phyloP scores from a whole-genome alignment of 352 stramenopile genomes.

The Labyrinthula sp. region DNA sequence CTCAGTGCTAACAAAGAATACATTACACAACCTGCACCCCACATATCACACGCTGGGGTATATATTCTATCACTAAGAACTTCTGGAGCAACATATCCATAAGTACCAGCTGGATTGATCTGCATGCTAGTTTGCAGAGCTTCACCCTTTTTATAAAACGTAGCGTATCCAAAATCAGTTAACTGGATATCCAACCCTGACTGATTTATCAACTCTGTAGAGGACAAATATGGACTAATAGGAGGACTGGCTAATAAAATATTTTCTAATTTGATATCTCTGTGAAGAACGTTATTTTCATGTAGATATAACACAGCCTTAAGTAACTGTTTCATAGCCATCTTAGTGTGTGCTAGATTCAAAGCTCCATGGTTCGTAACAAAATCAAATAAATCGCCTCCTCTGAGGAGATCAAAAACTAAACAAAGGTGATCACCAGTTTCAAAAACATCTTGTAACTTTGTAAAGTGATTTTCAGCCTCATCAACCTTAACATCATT shows the following conservation, averaged over 20 bases:
- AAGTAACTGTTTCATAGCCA: constrained; percentile 17
- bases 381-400: constrained; percentile 20
- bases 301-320: constrained; percentile 17
- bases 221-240: too few species aligned
- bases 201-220: constrained; percentile 9
- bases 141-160: too few species aligned
- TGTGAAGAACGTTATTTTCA: constrained; percentile 11
- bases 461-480: constrained; percentile 13
- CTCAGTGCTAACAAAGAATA: constrained; percentile 76
- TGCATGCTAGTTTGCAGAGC: too few species aligned
- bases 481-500: constrained; percentile 11
- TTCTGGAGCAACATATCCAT: constrained; percentile 73
- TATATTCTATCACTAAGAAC: constrained; percentile 54
- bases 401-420: constrained; percentile 24
- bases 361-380: constrained; percentile 12
- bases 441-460: constrained; percentile 23
- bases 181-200: constrained; percentile 51
- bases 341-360: constrained; percentile 6
- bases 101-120: constrained; percentile 57
- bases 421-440: constrained; percentile 15
- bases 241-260: constrained; percentile 5
- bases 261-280: constrained; percentile 27
- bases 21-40: constrained; percentile 65
- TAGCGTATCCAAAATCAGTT: constrained; percentile 80
- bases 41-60: constrained; percentile 59